Conservation (phyloP, 2,329 filamentous ascomycete genomes). For the Cladosporium sp. region DNA sequence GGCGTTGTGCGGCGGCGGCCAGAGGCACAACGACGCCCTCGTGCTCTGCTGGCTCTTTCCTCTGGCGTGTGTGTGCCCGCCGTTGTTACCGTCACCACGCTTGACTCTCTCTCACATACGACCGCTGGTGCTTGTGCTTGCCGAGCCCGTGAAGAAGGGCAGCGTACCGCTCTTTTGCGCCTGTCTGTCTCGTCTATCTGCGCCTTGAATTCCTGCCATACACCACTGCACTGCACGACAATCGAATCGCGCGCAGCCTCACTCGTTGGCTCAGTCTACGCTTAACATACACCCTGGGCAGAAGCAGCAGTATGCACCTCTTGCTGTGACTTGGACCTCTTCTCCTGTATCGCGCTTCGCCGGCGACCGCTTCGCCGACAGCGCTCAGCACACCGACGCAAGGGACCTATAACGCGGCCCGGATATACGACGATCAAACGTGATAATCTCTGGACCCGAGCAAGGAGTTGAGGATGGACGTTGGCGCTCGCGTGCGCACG, state of each 20-base stretch:
- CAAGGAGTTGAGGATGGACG: constrained; percentile 10
- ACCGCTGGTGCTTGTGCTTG: not conserved
- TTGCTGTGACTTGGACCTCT: no score
- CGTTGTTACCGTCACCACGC: not conserved
- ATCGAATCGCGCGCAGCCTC: not conserved
- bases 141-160: not conserved
- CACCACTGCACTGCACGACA: not conserved
- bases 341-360: not conserved
- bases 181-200: not conserved
- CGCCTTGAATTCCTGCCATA: not conserved
- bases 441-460: not conserved
- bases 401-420: constrained; percentile 9
- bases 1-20: not conserved
- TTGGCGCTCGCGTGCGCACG: constrained; percentile 6
- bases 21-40: not conserved
- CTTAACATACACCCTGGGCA: not conserved
- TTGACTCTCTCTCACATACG: not conserved
- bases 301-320: not conserved
- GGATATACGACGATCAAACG: constrained; percentile 10
- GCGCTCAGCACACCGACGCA: constrained; percentile 5
- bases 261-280: not conserved
- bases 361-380: not conserved
- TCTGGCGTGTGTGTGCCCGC: not conserved
- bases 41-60: not conserved
- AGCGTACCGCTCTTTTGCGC: constrained; percentile 6